Base-by-base conservation (phyloP, 768 basidiomycete genomes). In the Mycena rosella region DNA sequence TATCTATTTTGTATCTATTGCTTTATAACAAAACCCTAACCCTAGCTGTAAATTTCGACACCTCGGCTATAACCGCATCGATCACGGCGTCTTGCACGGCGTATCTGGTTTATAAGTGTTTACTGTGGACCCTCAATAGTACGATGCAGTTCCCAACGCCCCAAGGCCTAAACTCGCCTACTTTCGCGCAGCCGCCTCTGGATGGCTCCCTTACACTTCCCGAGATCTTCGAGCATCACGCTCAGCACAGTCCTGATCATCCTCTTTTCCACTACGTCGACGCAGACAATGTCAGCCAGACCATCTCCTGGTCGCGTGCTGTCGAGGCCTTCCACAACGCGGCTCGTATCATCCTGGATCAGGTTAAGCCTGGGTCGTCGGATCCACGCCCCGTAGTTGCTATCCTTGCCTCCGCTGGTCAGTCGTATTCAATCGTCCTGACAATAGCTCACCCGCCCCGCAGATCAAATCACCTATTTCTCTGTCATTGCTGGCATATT, bases 391-490 rank as follows among this genome's bases (percentile, higher is more conserved):
- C 74, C 0, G 66, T 78, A 1, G 54, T 80, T 13, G 78, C 66
- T 20, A 77, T 80, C 44, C 34, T 79, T 1, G 76, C 76, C 6
- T 44, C 59, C 20, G 36, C 71, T 38, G 78, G 78, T 76, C 15
- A 32, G 54, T 52, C 10, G 8, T 8, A 5, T 79, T 73, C 67
- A 26, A 62, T 1, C 78, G 73, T 54, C 52, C 54, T 3, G 71
- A 72, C 18, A 34, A 30, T 14, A 34, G n/a, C 32, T 34, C 63
- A 64, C 10, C n/a, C n/a, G n/a, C n/a, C n/a, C n/a, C n/a, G n/a
- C 32, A 81, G 82, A 84, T 49, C 73, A 70, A 20, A 73, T 79
- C 67, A 75, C 79, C 5, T 81, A 75, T 63, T 73, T 73, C 38
- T 66, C 74, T 1, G 20, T 72, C 26, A 69, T 78, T 13, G 47